A percentile compares a stretch with the other conserved stretches of the same genome.
These are phyloP conservation scores for Tetragonia tetragonoides DNA, from an alignment of 148 eudicot genomes.

Conservation along the genomic window DNA sequence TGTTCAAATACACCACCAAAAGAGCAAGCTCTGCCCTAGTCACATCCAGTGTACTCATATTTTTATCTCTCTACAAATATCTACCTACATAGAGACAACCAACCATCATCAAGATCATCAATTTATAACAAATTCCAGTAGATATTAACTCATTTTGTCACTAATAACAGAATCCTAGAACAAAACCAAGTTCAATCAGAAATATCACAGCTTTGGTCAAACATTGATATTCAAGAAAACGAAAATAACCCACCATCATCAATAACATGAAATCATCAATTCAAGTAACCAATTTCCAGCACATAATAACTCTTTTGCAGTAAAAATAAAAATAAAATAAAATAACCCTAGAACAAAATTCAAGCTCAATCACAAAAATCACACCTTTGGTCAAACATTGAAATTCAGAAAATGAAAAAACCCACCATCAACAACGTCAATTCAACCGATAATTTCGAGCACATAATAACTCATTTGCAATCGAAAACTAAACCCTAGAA, in stretches of 20 bases:
- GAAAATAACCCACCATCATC: background rate
- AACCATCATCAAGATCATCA: background rate
- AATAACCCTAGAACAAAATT: background rate
- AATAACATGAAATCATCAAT: background rate
- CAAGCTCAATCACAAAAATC: background rate
- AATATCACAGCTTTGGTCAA: background rate
- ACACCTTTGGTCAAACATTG: background rate
- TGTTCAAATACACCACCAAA: slow-evolving; percentile 76
- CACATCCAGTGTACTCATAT: slow-evolving; percentile 69
- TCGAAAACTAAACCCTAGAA: background rate
- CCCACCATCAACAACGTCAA: background rate
- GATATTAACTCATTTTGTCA: background rate
- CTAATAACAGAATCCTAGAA: background rate
- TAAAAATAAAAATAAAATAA: background rate
- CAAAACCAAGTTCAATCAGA: background rate
- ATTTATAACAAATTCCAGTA: background rate
- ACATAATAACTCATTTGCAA: background rate
- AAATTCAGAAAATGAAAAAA: background rate
- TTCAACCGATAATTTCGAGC: background rate
- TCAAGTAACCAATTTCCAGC: background rate
- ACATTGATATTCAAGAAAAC: background rate
- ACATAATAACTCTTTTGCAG: background rate
- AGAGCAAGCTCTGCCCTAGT: slow-evolving; percentile 88
- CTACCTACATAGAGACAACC: slow-evolving; percentile 19
- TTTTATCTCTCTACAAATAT: slow-evolving; percentile 29